Evolutionary conservation across 305 asterid species (phyloP).

Genomic region (Caryopteris hybrid): DNA sequence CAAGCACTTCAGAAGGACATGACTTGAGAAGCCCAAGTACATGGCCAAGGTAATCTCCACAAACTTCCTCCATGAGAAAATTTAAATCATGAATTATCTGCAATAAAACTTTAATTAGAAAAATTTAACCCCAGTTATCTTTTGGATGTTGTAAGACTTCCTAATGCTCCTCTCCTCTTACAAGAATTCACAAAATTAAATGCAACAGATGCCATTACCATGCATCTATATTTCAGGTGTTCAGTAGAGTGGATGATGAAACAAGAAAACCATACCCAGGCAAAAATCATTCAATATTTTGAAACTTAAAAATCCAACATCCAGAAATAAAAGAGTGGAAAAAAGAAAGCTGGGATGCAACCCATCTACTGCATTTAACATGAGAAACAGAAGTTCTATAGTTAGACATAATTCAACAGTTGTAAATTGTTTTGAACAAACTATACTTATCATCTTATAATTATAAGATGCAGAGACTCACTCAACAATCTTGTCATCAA

Average conservation of each 20-base stretch:
- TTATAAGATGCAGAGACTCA: too few relatives aligned
- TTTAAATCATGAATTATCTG: constrained; percentile 83
- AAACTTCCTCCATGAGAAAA: constrained; percentile 60
- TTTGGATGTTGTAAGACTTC: not conserved
- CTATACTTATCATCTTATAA: too few relatives aligned
- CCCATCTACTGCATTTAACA: not conserved
- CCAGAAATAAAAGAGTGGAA: not conserved
- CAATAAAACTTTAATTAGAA: constrained; percentile 19
- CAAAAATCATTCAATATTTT: not conserved
- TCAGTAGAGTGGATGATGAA: not conserved
- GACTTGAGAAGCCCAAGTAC: constrained; percentile 70
- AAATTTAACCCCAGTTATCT: not conserved
- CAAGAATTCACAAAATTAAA: too few relatives aligned
- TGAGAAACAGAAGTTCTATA: too few relatives aligned
- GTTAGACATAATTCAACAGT: too few relatives aligned
- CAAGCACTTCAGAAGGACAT: constrained; percentile 72
- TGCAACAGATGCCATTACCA: constrained; percentile 3
- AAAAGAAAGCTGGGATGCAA: not conserved
- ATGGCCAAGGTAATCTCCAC: constrained; percentile 58
- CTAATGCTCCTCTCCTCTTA: not conserved
- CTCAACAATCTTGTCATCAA: too few relatives aligned
- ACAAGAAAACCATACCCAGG: not conserved
- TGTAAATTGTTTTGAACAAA: too few relatives aligned
- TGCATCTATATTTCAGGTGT: not conserved
- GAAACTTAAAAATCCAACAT: not conserved